Base-by-base conservation (phyloP, 2,329 filamentous ascomycete genomes). In the Cladosporium phlei region DNA sequence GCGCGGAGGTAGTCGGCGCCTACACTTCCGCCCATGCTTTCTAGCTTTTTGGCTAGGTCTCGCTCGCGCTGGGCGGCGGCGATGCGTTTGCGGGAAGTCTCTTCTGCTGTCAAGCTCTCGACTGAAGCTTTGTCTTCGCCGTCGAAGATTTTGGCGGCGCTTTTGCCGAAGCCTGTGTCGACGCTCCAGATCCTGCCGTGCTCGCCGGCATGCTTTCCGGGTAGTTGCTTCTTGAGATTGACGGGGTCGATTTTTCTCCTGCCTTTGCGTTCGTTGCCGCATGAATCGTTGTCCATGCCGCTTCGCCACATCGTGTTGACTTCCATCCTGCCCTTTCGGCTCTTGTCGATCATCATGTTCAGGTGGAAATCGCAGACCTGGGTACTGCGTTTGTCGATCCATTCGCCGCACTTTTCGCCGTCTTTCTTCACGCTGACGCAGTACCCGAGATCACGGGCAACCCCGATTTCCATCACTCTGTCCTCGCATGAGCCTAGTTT, bases 311-410 rank as follows among this genome's bases (percentile, higher is more conserved):
- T 84, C 10, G 75, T 78, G 60, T 90, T 95, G 51, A 96, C 76
- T 60, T 95, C 89, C 72, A 90, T 83, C 27, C 90, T 77, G 1
- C 76, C 73, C 9, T 79, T 73, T 22, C 79, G 75, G 61, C 80
- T 78, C 61, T 87, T 90, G 46, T 82, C 78, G 3, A 97, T 71
- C 20, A 88, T 84, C 20, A 88, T 73, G 57, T 94, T 89, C 55
- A 95, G 81, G 66, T 98, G 93, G 57, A 85, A 98, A 54, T 95
- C 89, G 69, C 93, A 98, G 63, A 86, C 88, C 57, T 95, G 83
- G 0, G 90, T 95, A 58, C 89, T 87, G 44, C 88, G 82, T 54
- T 79, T 81, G 65, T 98, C 91, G 50, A 98, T 76, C 93, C 93
- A 98, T 21, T 79, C 71, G 25, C 78, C 81, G 66, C 93, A 98